phyloP scores from a whole-genome alignment of 2,329 filamentous ascomycete species.

The Acephala macrosclerotiorum region DNA sequence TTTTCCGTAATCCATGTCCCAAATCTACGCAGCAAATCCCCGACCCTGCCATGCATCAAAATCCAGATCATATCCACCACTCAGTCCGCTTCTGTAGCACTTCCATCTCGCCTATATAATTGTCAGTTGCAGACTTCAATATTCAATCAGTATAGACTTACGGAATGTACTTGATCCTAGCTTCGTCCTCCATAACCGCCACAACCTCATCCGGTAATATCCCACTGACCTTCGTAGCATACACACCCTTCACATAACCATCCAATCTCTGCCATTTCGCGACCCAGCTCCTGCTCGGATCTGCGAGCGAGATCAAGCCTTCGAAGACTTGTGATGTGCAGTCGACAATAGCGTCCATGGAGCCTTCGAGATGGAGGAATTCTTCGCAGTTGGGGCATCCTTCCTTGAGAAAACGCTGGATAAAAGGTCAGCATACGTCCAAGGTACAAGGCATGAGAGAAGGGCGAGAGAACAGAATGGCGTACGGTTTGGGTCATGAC shows the following conservation, averaged over 20 bases:
- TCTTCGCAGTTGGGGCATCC: constrained; percentile 98
- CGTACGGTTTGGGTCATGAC: constrained; percentile 81
- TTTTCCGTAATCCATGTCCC: constrained; percentile 20
- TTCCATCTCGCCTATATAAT: constrained; percentile 59
- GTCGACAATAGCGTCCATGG: constrained; percentile 82
- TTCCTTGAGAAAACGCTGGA: constrained; percentile 80
- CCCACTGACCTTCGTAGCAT: constrained; percentile 94
- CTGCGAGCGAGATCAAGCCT: constrained; percentile 83
- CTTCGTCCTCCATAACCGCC: constrained; percentile 66
- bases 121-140: constrained; percentile 29
- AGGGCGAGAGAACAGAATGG: constrained; percentile 31
- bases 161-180: constrained; percentile 71
- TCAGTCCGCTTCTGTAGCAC: constrained; percentile 49
- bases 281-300: constrained; percentile 89
- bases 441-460: constrained; percentile 3
- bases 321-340: constrained; percentile 98
- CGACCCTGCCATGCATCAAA: constrained; percentile 10
- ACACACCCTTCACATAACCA: constrained; percentile 85
- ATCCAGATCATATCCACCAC: constrained; percentile 2
- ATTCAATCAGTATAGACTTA: constrained; percentile 49
- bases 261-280: constrained; percentile 96
- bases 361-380: constrained; percentile 83
- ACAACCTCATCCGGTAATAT: constrained; percentile 73
- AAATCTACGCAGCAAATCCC: constrained; percentile 16
- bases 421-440: constrained; percentile 1